Percentiles rank a stretch among this genome's conserved stretches.
phyloP scores from a whole-genome alignment of 257 asterid species.

The Verbena officinalis region DNA sequence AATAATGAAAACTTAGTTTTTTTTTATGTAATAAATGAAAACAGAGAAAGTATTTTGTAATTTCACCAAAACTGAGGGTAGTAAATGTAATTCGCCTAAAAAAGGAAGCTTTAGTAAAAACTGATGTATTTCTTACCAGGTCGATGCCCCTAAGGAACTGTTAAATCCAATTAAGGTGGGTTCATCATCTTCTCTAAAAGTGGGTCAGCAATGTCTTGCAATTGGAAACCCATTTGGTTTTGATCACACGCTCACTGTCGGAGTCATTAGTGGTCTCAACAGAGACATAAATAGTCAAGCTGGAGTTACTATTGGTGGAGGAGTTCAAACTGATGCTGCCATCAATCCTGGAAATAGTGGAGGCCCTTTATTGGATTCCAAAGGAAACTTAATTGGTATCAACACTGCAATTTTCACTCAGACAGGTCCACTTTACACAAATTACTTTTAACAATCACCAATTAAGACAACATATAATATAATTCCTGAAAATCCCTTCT shows the following conservation, averaged over 20 bases:
- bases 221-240: constrained; percentile 98
- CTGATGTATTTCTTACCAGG: constrained; percentile 42
- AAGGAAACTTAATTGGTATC: constrained; percentile 87
- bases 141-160: constrained; percentile 80
- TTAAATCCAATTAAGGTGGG: constrained; percentile 84
- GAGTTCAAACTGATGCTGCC: constrained; percentile 98
- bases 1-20: no score
- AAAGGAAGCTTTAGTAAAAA: neutral
- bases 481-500: neutral
- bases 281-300: constrained; percentile 94
- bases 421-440: constrained; percentile 55
- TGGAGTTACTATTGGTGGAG: constrained; percentile 96
- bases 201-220: constrained; percentile 94
- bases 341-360: constrained; percentile 99
- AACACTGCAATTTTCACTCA: constrained; percentile 97
- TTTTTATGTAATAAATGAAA: no score
- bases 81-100: no score
- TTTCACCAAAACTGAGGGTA: no score
- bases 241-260: constrained; percentile 97
- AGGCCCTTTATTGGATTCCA: constrained; percentile 92
- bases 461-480: neutral
- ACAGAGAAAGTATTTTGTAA: no score
- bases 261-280: constrained; percentile 91
- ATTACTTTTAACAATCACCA: neutral
- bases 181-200: constrained; percentile 72